Base-by-base conservation (phyloP, 1,284 basidiomycete genomes). In the Ganoderma sinense region DNA sequence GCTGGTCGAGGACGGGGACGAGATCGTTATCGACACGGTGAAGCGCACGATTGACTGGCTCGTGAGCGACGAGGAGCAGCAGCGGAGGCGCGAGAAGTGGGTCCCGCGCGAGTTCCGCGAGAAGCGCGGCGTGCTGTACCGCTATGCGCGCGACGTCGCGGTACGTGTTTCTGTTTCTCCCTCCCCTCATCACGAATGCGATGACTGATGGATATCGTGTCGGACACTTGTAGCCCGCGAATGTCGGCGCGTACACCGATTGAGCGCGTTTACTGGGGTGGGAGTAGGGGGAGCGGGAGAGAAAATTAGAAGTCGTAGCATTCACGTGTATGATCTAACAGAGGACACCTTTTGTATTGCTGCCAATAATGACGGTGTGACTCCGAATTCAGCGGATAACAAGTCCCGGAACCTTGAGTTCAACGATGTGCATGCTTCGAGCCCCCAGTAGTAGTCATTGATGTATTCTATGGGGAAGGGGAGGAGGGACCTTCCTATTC, bases 1-100 rank as follows among this genome's bases (percentile, higher is more conserved):
- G 14, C 90, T 99, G 23, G 94, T 98, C 53, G 84, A 93, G 78
- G 97, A 99, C 77, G 98, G 97, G 5, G 97, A 99, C 79, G 86
- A 86, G 68, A 94, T 97, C 76, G 78, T 91, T 72, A 94, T 97
- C 73, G 94, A 97, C 79, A 87, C 96, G 8, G 90, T 89, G 75
- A 90, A 84, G 64, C 91, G 95, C 80, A 88, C 88, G 26, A 93
- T 99, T 73, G 85, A 91, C 74, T 94, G 97, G 89, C 82, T 91
- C 51, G 94, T 99, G 1, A 87, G 88, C 62, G 93, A 97, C 62
- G 91, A 88, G 56, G 96, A 97, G 80, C 87, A 97, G 77, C 87
- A 84, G 40, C 82, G 84, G 68, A 89, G 98, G 66, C 88, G 85
- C 76, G 85, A 85, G 71, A 86, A 87, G 73, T 99, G 97, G 97